Percentiles rank a stretch among this genome's conserved stretches.
These are phyloP conservation scores for Triticum turgidum DNA, from an alignment of 176 grass and related monocot genomes.

Conservation along the genomic window DNA sequence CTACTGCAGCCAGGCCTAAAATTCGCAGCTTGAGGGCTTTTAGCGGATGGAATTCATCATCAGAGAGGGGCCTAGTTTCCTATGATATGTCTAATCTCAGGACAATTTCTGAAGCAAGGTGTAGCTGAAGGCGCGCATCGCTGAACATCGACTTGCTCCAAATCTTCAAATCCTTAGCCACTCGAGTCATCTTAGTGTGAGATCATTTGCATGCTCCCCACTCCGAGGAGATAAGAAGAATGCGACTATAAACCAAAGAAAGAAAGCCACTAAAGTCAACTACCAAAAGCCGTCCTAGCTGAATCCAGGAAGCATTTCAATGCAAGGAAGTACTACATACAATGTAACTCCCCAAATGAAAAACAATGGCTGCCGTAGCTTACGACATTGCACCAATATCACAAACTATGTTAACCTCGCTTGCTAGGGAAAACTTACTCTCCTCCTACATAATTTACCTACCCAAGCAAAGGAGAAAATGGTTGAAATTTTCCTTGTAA, in stretches of 20 bases:
- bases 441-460: background rate
- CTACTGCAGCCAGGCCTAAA: too few relatives aligned
- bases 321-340: background rate
- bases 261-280: conserved; percentile 9
- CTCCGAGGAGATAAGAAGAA: background rate
- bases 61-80: too few relatives aligned
- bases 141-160: too few relatives aligned
- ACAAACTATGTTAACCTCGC: background rate
- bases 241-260: background rate
- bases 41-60: too few relatives aligned
- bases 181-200: too few relatives aligned
- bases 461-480: background rate
- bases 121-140: too few relatives aligned
- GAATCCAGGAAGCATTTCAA: background rate
- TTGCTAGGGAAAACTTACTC: background rate
- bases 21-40: too few relatives aligned
- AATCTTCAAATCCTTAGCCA: too few relatives aligned
- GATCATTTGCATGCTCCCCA: background rate
- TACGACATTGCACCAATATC: conserved; percentile 26
- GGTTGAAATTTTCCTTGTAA: background rate
- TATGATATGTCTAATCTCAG: too few relatives aligned
- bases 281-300: background rate
- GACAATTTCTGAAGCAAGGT: too few relatives aligned
- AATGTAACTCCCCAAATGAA: background rate
- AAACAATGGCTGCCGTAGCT: background rate